Evolutionary conservation across 345 rosid species (phyloP).

Genomic region (Dipteronia sinensis): DNA sequence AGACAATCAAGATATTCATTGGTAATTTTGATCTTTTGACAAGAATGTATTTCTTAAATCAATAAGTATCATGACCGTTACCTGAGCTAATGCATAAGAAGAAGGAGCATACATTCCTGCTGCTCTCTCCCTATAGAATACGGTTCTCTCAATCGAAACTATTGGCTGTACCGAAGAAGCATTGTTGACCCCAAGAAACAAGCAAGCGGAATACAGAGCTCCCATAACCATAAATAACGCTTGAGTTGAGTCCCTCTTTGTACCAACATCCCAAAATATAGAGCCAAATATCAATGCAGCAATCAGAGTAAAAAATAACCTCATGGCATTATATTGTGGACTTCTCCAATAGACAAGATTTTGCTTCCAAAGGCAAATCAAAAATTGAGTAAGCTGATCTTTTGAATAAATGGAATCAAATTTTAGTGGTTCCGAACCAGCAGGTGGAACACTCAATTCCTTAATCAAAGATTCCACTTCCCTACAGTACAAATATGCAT

Average conservation of each 20-base stretch:
- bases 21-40: not conserved
- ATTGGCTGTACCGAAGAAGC: constrained; percentile 51
- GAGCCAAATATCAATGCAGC: constrained; percentile 43
- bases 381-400: constrained; percentile 54
- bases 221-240: constrained; percentile 67
- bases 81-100: constrained; percentile 63
- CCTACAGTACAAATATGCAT: constrained; percentile 39
- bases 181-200: constrained; percentile 53
- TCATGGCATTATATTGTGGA: constrained; percentile 48
- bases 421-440: constrained; percentile 48
- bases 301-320: constrained; percentile 40
- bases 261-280: constrained; percentile 61
- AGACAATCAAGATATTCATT: not conserved
- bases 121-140: constrained; percentile 64
- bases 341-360: constrained; percentile 64
- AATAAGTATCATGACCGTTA: constrained; percentile 18
- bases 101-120: constrained; percentile 64
- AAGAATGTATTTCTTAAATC: not conserved
- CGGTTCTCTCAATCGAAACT: constrained; percentile 57
- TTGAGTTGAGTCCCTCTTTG: constrained; percentile 51
- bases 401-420: constrained; percentile 65
- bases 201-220: constrained; percentile 49
- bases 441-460: constrained; percentile 40
- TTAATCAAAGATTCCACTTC: constrained; percentile 67
- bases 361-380: constrained; percentile 51